These are phyloP conservation scores for Candida tammaniensis DNA, from an alignment of 805 yeast genomes.

Conservation along the genomic window DNA sequence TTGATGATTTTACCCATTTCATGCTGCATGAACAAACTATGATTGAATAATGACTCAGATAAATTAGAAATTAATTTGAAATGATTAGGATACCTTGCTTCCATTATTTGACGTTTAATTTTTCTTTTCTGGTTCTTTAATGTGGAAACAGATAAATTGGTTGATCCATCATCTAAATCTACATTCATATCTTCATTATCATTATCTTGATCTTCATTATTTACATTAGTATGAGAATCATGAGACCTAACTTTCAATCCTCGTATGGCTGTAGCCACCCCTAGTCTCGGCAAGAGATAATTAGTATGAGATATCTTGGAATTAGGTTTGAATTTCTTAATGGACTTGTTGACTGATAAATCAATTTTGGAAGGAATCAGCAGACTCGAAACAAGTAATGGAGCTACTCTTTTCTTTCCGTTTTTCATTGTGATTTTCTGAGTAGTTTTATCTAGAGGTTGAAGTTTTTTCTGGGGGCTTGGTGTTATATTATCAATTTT, in stretches of 20 bases:
- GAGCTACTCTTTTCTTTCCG: constrained; percentile 75
- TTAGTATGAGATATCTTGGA: constrained; percentile 43
- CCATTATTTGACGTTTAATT: constrained; percentile 27
- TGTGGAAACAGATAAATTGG: constrained; percentile 27
- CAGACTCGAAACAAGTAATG: constrained; percentile 55
- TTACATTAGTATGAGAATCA: constrained; percentile 13
- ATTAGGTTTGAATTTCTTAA: constrained; percentile 20
- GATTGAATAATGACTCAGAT: constrained; percentile 36
- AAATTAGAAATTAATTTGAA: constrained; percentile 33
- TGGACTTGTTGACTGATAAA: constrained; percentile 6
- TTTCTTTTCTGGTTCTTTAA: constrained; percentile 32
- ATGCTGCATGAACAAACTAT: constrained; percentile 25
- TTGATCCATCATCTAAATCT: constrained; percentile 18
- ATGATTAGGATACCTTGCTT: constrained; percentile 32
- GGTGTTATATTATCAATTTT: neutral
- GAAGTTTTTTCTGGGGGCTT: no score
- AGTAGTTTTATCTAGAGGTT: constrained; percentile 1
- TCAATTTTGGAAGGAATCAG: constrained; percentile 5
- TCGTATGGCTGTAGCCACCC: constrained; percentile 62
- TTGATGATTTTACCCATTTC: constrained; percentile 29
- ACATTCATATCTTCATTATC: constrained; percentile 49
- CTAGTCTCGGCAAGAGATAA: constrained; percentile 58
- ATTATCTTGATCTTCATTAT: constrained; percentile 37
- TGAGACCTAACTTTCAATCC: constrained; percentile 41
- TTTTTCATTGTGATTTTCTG: constrained; percentile 63